Percentiles rank a stretch among this genome's conserved stretches.
These are phyloP conservation scores for Juglanconis oblonga DNA, from an alignment of 2,329 filamentous ascomycete species.

Conservation along the genomic window DNA sequence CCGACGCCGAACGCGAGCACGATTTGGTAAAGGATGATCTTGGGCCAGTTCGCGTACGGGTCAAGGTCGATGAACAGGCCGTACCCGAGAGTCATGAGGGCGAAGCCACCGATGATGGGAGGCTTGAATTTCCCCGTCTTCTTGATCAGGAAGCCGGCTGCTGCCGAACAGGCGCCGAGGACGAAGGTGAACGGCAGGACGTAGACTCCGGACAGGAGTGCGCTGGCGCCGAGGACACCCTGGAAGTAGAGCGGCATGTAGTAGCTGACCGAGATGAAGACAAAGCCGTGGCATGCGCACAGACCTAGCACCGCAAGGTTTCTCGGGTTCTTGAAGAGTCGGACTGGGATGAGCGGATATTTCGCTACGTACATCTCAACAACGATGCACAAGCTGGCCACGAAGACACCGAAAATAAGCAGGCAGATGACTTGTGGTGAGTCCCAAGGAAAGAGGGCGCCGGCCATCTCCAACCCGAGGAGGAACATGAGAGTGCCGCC, in stretches of 20 bases:
- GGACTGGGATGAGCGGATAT: slow-evolving; percentile 67
- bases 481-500: slow-evolving; percentile 67
- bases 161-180: slow-evolving; percentile 41
- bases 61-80: slow-evolving; percentile 57
- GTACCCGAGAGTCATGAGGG: slow-evolving; percentile 56
- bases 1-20: slow-evolving; percentile 60
- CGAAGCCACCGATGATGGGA: slow-evolving; percentile 50
- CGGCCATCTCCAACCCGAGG: slow-evolving; percentile 68
- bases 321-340: slow-evolving; percentile 54
- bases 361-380: slow-evolving; percentile 62
- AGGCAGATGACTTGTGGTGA: slow-evolving; percentile 62
- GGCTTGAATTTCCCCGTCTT: slow-evolving; percentile 58
- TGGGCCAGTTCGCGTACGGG: slow-evolving; percentile 43
- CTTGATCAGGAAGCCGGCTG: slow-evolving; percentile 41
- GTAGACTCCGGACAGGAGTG: slow-evolving; percentile 59
- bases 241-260: slow-evolving; percentile 75
- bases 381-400: slow-evolving; percentile 51
- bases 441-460: slow-evolving; percentile 58
- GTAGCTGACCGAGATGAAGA: slow-evolving; percentile 65
- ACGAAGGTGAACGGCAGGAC: slow-evolving; percentile 59
- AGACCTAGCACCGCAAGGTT: slow-evolving; percentile 55
- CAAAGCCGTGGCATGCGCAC: slow-evolving; percentile 46
- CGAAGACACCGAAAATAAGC: slow-evolving; percentile 55
- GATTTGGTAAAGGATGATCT: slow-evolving; percentile 54
- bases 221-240: slow-evolving; percentile 58